Conservation (phyloP, 2,329 filamentous ascomycete genomes). For the Xylariomycetidae sp. region DNA sequence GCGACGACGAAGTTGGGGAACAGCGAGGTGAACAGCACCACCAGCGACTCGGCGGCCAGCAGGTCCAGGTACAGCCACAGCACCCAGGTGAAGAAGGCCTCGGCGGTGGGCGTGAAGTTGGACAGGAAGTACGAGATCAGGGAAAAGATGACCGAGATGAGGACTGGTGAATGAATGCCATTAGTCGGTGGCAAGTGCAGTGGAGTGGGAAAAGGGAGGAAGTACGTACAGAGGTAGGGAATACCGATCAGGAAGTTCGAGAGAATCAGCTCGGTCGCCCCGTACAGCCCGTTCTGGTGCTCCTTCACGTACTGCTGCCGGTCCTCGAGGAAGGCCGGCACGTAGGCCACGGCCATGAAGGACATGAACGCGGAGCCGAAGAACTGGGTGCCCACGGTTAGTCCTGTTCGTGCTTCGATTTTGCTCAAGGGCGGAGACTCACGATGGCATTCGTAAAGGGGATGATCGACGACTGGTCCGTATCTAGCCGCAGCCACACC, state of each 20-base stretch:
- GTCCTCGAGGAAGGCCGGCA: conserved; percentile 78
- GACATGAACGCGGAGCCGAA: conserved; percentile 71
- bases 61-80: conserved; percentile 84
- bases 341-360: conserved; percentile 80
- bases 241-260: conserved; percentile 79
- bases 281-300: conserved; percentile 74
- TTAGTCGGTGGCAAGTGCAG: too few relatives aligned
- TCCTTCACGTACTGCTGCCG: conserved; percentile 68
- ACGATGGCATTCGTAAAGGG: conserved; percentile 75
- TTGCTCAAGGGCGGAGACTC: too few relatives aligned
- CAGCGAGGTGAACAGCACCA: conserved; percentile 67
- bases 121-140: conserved; percentile 73
- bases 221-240: conserved; percentile 60
- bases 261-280: conserved; percentile 63
- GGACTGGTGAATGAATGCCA: conserved; percentile 34
- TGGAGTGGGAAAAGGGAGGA: conserved; percentile 3
- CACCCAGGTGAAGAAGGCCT: conserved; percentile 69
- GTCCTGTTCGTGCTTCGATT: background rate
- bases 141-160: conserved; percentile 72
- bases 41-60: conserved; percentile 73
- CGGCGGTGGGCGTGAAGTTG: conserved; percentile 61
- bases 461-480: conserved; percentile 67
- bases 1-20: conserved; percentile 76
- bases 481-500: conserved; percentile 69
- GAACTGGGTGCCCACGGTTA: conserved; percentile 34